Evolutionary conservation across 129 eudicot genomes (phyloP).

Genomic region (Tagetes patula): DNA sequence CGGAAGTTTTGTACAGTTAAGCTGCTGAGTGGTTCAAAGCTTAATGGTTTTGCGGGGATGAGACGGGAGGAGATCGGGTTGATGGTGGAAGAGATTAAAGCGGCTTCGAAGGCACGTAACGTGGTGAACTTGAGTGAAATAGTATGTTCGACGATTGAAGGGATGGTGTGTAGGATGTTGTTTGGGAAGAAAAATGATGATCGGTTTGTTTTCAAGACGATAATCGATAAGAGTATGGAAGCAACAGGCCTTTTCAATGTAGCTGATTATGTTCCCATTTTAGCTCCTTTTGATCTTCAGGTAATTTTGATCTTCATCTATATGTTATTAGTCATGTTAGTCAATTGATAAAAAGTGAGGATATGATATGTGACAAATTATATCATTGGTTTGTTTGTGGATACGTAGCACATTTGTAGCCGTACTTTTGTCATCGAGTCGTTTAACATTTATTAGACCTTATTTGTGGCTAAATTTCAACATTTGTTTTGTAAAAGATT

Average conservation of each 20-base stretch:
- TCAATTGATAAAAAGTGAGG: too few species aligned
- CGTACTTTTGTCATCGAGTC: too few species aligned
- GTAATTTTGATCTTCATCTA: neutral
- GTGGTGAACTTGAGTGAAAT: constrained; percentile 13
- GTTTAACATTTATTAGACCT: too few species aligned
- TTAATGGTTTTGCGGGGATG: neutral
- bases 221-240: neutral
- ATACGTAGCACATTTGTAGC: too few species aligned
- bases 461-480: too few species aligned
- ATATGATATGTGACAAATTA: too few species aligned
- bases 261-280: neutral
- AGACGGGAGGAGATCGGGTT: constrained; percentile 14
- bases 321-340: too few species aligned
- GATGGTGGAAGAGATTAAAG: neutral
- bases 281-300: constrained; percentile 11
- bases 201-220: constrained; percentile 3
- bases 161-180: constrained; percentile 15
- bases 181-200: constrained; percentile 1
- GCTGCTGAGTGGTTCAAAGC: neutral
- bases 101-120: neutral
- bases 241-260: constrained; percentile 4
- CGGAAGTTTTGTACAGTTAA: constrained; percentile 3
- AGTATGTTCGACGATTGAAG: neutral
- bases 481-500: too few species aligned
- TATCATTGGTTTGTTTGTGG: too few species aligned